Evolutionary conservation across 495 filamentous ascomycete species (phyloP).

Genomic region (Choiromyces venosus): DNA sequence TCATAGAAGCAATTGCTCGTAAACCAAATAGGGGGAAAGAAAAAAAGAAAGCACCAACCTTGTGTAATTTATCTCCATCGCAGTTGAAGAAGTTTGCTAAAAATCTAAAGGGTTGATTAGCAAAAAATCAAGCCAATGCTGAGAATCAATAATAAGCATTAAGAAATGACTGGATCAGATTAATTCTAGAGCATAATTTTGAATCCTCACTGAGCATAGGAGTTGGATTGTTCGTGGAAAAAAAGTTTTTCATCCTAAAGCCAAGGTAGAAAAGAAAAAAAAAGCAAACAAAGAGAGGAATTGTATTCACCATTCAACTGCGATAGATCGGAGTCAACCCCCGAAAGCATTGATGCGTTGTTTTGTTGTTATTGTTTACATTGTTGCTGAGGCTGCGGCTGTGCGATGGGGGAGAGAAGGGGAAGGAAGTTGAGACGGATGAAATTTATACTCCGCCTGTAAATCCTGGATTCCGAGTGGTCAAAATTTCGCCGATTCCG

Average conservation of each 20-base stretch:
- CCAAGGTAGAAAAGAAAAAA: not conserved
- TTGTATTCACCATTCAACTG: not conserved
- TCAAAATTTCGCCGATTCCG: not conserved
- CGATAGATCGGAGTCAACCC: not conserved
- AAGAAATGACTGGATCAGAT: constrained; percentile 26
- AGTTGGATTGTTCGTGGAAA: constrained; percentile 43
- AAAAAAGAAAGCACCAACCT: constrained; percentile 23
- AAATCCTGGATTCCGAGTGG: not conserved
- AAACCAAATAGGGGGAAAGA: not conserved
- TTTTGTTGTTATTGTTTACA: not conserved
- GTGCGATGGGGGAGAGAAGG: not conserved
- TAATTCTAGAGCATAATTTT: constrained; percentile 14
- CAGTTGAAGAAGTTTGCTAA: not conserved
- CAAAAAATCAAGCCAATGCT: not conserved
- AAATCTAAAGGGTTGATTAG: constrained; percentile 8
- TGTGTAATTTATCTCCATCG: constrained; percentile 1
- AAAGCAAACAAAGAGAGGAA: not conserved
- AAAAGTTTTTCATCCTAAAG: constrained; percentile 23
- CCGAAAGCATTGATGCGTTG: not conserved
- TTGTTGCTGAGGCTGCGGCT: not conserved
- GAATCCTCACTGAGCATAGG: constrained; percentile 41
- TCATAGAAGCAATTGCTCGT: constrained; percentile 32
- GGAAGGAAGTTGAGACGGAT: not conserved
- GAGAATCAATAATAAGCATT: not conserved
- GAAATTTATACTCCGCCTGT: not conserved